Conservation (phyloP, 768 basidiomycete species). For the Leucogyrophana mollusca region DNA sequence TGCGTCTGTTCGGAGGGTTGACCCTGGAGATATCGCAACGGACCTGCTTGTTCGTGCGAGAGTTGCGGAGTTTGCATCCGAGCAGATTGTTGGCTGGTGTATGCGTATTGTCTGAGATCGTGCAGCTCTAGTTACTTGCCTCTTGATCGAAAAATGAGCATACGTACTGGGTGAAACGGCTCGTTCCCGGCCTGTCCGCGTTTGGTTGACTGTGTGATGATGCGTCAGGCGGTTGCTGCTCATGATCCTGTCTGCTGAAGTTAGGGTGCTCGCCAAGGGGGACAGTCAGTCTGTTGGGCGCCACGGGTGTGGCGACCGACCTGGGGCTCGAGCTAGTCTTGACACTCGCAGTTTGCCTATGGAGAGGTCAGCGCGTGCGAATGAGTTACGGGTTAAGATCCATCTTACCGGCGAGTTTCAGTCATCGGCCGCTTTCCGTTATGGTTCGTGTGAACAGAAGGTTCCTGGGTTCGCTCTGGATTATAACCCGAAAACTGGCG, state of each 20-base stretch:
- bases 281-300: constrained; percentile 66
- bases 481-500: constrained; percentile 32
- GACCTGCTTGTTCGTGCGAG: constrained; percentile 42
- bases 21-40: constrained; percentile 36
- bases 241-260: constrained; percentile 30
- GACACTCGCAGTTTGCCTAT: constrained; percentile 18
- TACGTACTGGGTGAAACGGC: constrained; percentile 49
- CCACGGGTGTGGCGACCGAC: constrained; percentile 52
- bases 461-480: constrained; percentile 22
- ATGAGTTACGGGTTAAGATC: no score
- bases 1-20: constrained; percentile 27
- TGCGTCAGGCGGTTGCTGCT: constrained; percentile 5
- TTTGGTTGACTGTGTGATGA: constrained; percentile 10
- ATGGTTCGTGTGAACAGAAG: constrained; percentile 42
- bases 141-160: background rate
- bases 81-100: constrained; percentile 46
- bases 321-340: constrained; percentile 60
- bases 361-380: no score
- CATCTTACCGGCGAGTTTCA: constrained; percentile 41
- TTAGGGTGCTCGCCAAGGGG: constrained; percentile 52
- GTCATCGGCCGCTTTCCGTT: constrained; percentile 68
- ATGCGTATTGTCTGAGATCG: constrained; percentile 65
- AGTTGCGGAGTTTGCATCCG: constrained; percentile 38
- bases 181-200: constrained; percentile 45
- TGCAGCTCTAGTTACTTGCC: constrained; percentile 15